These are phyloP conservation scores for Lepidium sativum DNA, from an alignment of 345 rosid species.

Conservation along the genomic window DNA sequence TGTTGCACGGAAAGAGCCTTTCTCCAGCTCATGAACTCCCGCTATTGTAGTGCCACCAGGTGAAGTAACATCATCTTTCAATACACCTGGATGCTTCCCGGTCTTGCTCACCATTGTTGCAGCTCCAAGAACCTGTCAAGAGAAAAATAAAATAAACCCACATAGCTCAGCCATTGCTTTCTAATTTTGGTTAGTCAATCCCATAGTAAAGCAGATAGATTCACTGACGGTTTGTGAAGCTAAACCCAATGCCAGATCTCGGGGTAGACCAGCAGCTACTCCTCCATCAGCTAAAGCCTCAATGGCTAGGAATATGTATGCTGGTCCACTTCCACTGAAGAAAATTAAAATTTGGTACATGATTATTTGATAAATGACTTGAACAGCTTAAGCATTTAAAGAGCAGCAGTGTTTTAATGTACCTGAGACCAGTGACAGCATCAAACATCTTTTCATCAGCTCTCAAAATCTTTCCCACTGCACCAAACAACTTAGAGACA, in stretches of 20 bases:
- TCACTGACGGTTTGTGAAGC: constrained; percentile 84
- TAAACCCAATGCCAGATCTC: constrained; percentile 75
- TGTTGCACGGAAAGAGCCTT: constrained; percentile 67
- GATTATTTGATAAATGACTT: neutral
- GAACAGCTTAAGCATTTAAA: neutral
- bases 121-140: constrained; percentile 77
- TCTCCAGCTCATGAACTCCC: constrained; percentile 85
- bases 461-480: constrained; percentile 78
- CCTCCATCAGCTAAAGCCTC: constrained; percentile 98
- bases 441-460: constrained; percentile 86
- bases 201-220: neutral
- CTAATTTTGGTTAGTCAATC: neutral
- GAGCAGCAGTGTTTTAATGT: neutral
- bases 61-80: constrained; percentile 88
- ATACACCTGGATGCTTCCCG: constrained; percentile 85
- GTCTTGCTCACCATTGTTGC: constrained; percentile 68
- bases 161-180: neutral
- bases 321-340: constrained; percentile 91
- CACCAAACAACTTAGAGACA: constrained; percentile 61
- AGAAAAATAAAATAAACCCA: neutral
- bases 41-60: constrained; percentile 92
- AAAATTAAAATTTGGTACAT: neutral
- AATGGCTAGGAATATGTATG: constrained; percentile 74
- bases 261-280: constrained; percentile 90
- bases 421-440: constrained; percentile 94